phyloP scores from a whole-genome alignment of 1,139 yeast genomes.

The Groenewaldozyma sp. region DNA sequence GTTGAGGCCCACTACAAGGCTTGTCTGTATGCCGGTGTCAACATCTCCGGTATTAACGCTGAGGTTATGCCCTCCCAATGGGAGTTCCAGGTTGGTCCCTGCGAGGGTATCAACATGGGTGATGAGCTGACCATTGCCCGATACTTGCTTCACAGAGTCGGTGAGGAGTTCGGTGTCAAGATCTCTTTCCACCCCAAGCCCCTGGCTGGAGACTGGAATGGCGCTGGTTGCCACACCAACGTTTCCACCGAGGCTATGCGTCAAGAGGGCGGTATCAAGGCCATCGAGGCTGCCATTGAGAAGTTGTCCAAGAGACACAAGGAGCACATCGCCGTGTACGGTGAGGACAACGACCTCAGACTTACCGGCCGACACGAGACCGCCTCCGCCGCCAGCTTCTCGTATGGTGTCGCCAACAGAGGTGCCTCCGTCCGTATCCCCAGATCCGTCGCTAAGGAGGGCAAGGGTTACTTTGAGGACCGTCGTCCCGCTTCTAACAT shows the following conservation, averaged over 20 bases:
- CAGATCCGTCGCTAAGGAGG: constrained; percentile 96
- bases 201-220: constrained; percentile 98
- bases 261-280: constrained; percentile 90
- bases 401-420: constrained; percentile 98
- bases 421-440: constrained; percentile 99
- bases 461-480: constrained; percentile 97
- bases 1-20: constrained; percentile 99
- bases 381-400: constrained; percentile 82
- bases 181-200: constrained; percentile 99
- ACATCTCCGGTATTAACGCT: constrained; percentile 93
- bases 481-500: constrained; percentile 99
- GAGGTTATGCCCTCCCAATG: constrained; percentile 99
- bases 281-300: constrained; percentile 84
- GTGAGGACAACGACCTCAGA: constrained; percentile 90
- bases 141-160: constrained; percentile 84
- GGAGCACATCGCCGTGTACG: constrained; percentile 93
- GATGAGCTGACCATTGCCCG: constrained; percentile 96
- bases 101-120: constrained; percentile 92
- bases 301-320: constrained; percentile 92
- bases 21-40: constrained; percentile 83
- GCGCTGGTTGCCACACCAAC: constrained; percentile 99
- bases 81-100: constrained; percentile 99
- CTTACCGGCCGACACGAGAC: constrained; percentile 98
- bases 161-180: constrained; percentile 98
- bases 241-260: constrained; percentile 92